Percentiles rank a stretch among this genome's conserved stretches.
Conservation (phyloP, 768 basidiomycete species). For the Tylopilus sp. region DNA sequence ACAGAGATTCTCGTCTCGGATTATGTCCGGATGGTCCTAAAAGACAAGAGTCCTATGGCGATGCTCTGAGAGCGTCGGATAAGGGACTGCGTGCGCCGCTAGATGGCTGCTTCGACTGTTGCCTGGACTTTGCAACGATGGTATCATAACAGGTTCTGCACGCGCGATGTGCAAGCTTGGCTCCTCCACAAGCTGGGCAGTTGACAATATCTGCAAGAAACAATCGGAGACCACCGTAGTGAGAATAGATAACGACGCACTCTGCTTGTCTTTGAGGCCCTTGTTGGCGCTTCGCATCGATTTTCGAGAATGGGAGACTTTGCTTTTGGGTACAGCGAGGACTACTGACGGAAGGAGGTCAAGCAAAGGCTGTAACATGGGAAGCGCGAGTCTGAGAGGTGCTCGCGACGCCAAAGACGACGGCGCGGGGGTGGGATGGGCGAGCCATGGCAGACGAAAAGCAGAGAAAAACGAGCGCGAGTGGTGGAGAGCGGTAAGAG, state of each 20-base stretch:
- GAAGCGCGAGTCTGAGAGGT: slow-evolving; percentile 36
- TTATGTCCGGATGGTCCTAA: background rate
- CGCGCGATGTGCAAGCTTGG: slow-evolving; percentile 86
- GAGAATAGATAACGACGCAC: slow-evolving; percentile 37
- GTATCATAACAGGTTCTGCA: slow-evolving; percentile 72
- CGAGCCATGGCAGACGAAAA: slow-evolving; percentile 26
- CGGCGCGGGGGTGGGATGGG: slow-evolving; percentile 14
- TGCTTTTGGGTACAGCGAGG: slow-evolving; percentile 92
- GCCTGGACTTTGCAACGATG: slow-evolving; percentile 25
- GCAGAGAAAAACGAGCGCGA: slow-evolving; percentile 26
- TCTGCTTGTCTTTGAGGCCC: slow-evolving; percentile 90
- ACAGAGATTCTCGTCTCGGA: too few relatives aligned
- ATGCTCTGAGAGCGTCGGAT: slow-evolving; percentile 1
- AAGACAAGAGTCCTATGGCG: slow-evolving; percentile 5
- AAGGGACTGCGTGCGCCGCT: background rate
- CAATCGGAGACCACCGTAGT: slow-evolving; percentile 3
- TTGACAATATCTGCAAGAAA: slow-evolving; percentile 70
- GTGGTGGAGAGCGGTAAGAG: slow-evolving; percentile 36
- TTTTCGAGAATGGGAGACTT: slow-evolving; percentile 89
- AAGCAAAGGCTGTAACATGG: slow-evolving; percentile 43
- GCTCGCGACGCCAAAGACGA: slow-evolving; percentile 23
- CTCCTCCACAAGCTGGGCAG: slow-evolving; percentile 85
- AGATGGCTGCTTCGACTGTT: slow-evolving; percentile 11
- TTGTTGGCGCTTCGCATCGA: slow-evolving; percentile 95
- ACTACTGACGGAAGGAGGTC: slow-evolving; percentile 87